Percentiles rank a stretch among this genome's conserved stretches.
These are phyloP conservation scores for Planoprotostelium fungivorum DNA, from an alignment of 78 protist genomes.

Conservation along the genomic window DNA sequence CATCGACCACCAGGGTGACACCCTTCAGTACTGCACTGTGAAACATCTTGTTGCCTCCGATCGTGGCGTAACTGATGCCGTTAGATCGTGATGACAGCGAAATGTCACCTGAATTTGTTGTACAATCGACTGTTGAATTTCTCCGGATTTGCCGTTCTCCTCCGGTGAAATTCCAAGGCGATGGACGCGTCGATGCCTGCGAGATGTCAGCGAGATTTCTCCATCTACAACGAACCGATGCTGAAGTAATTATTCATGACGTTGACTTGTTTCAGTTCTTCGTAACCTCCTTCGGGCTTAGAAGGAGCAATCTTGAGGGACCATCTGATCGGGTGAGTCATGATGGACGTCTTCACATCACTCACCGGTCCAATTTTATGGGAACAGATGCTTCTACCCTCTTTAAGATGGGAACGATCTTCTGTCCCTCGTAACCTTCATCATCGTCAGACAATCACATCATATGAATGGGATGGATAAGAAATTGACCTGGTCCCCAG, in stretches of 20 bases:
- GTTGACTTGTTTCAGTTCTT: neutral
- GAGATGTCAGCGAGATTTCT: too few species aligned
- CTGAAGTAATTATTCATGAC: slow-evolving; percentile 15
- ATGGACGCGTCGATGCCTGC: slow-evolving; percentile 30
- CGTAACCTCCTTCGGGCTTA: neutral
- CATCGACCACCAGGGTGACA: neutral
- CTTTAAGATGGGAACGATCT: neutral
- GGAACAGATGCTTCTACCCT: neutral
- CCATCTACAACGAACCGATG: neutral
- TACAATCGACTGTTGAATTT: slow-evolving; percentile 5
- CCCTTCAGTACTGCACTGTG: neutral
- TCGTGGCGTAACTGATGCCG: slow-evolving; percentile 4
- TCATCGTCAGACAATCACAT: neutral
- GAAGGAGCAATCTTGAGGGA: neutral
- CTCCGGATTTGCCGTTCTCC: slow-evolving; percentile 16
- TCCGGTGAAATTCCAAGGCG: slow-evolving; percentile 27
- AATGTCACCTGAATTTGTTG: slow-evolving; percentile 3
- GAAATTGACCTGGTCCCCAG: slow-evolving; percentile 12
- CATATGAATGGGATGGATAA: neutral
- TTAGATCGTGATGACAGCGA: neutral
- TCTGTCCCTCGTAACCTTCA: slow-evolving; percentile 3
- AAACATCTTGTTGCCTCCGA: slow-evolving; percentile 13
- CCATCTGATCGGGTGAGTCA: neutral
- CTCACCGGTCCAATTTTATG: neutral
- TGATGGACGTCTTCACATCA: neutral